Base-by-base conservation (phyloP, 2,329 filamentous ascomycete genomes). In the Xylaria sp. region DNA sequence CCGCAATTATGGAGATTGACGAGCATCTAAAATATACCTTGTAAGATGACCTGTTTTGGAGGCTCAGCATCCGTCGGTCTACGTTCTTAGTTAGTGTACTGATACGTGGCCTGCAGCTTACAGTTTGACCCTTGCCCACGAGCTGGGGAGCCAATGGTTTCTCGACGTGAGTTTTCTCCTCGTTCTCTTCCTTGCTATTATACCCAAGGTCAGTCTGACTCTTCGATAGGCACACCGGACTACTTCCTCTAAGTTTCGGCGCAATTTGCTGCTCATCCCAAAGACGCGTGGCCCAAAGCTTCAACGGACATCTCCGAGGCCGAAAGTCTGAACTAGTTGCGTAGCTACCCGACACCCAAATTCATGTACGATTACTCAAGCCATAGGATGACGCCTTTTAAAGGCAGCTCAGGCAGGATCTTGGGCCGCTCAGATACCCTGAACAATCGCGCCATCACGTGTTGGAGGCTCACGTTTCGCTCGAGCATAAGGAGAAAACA, bases 1-100 rank as follows among this genome's bases (percentile, higher is more conserved):
- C 96, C 64, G 96, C 96, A n/a, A 98, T 99, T 80, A 99, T 99
- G 96, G 96, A 98, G 83, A 99, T 99, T 81, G 96, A 98, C 73
- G 96, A 99, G 83, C 94, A 98, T 81, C 84, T 99, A 79, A 98
- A 99, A 86, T 99, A 98, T 83, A 98, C 96, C 77, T 98, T 99
- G 95, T 97, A 87, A 81, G 94, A 90, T 31, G 49, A 51, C 33
- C 59, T 36, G 0, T 53, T 51, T 39, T n/a, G n/a, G 31, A 22
- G 20, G 49, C 11, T 38, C 33, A 51, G 22, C 33, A 15, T 44
- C 42, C 27, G 45, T 10, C 9, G 36, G 42, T 25, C 59, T 45
- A 64, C 27, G 7, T 38, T 54, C 47, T 33, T 33, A 63, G 58
- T 50, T 60, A 57, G 62, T 62, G 61, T 72, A 71, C 65, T 69